Evolutionary conservation across 805 yeast genomes (phyloP), one percentile per base, ranked within the genome.

Genomic region (Nakazawaea siamensis): DNA sequence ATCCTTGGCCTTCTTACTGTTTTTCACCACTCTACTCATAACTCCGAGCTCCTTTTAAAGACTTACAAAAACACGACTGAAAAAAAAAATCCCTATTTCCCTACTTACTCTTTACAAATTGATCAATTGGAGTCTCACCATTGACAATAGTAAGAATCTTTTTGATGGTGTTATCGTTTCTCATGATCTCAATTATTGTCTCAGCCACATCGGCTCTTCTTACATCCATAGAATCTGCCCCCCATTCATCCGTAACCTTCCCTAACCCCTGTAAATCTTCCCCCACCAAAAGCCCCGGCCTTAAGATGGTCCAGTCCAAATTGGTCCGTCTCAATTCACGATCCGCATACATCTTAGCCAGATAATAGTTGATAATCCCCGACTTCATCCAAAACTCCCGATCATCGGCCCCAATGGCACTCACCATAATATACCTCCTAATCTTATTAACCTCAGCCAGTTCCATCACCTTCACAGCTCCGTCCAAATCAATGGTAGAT

Each of bases 291-390:
- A 33, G 8, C 2, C 76, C 73, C 1, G 83, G 83, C 43, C 66
- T 71, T 31, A 76, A 49, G 33, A 76, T 73, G 1, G 82, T 76
- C 57, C 60, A 76, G 43, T 73, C 70, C 43, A 69, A 57, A 2
- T 54, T 50, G 9, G 63, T 49, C 18, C 54, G 50, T 37, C 65
- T 64, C 34, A 66, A 43, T 29, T 56, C 59, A 29, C 61, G 50
- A 47, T 77, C 84, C 4, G 83, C 80, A 35, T 73, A 72, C 45
- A 68, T 69, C 53, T 77, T 77, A 11, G 80, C 76, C 38, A 73
- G 71, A 44, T 65, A 76, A 54, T 77, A 76, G 18, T 68, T 51
- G 37, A 66, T 51, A 27, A 70, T 45, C 6, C 63, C 46, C 10
- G 60, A 46, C 18, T 54, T 49, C 44, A 57, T 58, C 64, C 70